Evolutionary conservation across 768 basidiomycete species (phyloP).

Genomic region (Tephrocybe sp.): DNA sequence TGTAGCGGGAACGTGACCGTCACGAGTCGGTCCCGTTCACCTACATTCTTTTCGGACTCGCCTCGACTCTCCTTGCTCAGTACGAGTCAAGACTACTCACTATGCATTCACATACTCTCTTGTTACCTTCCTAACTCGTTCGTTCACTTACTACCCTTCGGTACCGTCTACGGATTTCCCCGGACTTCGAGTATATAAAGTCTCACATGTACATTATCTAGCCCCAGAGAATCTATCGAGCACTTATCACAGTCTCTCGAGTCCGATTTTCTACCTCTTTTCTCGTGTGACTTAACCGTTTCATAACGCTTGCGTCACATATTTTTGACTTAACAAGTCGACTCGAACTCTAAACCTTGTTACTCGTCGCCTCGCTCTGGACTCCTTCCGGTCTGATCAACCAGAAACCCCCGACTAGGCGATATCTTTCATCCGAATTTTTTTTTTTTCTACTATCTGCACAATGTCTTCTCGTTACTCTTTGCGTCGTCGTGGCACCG

Average conservation of each 20-base stretch:
- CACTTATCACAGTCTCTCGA: neutral
- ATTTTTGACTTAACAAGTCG: conserved; percentile 1
- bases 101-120: too few species aligned
- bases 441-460: neutral
- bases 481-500: neutral
- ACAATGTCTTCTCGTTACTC: neutral
- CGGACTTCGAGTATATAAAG: too few species aligned
- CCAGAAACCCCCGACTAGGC: neutral
- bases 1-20: too few species aligned
- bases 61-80: too few species aligned
- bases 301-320: neutral
- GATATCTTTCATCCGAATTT: neutral
- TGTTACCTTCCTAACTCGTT: too few species aligned
- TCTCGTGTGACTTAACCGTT: neutral
- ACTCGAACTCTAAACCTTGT: neutral
- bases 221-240: too few species aligned
- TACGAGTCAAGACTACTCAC: too few species aligned
- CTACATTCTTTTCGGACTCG: too few species aligned
- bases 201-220: neutral
- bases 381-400: neutral
- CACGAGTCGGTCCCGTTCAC: too few species aligned
- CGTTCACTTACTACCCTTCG: too few species aligned
- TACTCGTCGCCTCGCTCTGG: neutral
- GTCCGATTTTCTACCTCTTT: too few species aligned
- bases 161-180: too few species aligned